Evolutionary conservation across 257 asterid genomes (phyloP).

Genomic region (Leptodermis oblonga): DNA sequence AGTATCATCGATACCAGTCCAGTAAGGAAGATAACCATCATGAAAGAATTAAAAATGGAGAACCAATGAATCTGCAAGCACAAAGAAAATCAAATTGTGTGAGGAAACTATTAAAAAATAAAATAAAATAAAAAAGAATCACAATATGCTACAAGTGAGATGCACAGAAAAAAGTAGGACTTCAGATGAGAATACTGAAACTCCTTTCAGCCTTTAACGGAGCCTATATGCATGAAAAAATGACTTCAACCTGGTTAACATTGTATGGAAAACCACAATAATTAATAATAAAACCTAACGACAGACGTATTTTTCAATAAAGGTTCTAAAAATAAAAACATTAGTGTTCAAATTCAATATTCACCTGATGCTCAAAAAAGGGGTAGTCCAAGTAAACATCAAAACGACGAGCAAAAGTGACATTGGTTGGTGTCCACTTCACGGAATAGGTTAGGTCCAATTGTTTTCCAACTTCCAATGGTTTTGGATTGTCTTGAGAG

Average conservation of each 20-base stretch:
- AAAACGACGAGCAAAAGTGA: conserved; percentile 82
- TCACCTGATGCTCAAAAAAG: conserved; percentile 97
- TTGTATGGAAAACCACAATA: background rate
- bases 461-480: conserved; percentile 70
- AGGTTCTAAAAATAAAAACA: background rate
- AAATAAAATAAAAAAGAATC: too few species aligned
- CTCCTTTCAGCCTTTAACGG: background rate
- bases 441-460: conserved; percentile 91
- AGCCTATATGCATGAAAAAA: background rate
- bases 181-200: background rate
- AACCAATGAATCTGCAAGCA: conserved; percentile 92
- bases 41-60: conserved; percentile 93
- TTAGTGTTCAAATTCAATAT: conserved; percentile 7
- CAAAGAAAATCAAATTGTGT: background rate
- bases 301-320: background rate
- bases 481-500: conserved; percentile 74
- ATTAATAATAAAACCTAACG: background rate
- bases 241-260: background rate
- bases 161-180: background rate
- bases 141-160: background rate
- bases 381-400: conserved; percentile 97
- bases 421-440: conserved; percentile 76
- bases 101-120: background rate
- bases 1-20: conserved; percentile 96
- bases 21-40: conserved; percentile 98